A percentile compares a stretch with the other conserved stretches of the same genome.
phyloP scores from a whole-genome alignment of 2,329 filamentous ascomycete species.

The Ploettnerulaceae sp. region DNA sequence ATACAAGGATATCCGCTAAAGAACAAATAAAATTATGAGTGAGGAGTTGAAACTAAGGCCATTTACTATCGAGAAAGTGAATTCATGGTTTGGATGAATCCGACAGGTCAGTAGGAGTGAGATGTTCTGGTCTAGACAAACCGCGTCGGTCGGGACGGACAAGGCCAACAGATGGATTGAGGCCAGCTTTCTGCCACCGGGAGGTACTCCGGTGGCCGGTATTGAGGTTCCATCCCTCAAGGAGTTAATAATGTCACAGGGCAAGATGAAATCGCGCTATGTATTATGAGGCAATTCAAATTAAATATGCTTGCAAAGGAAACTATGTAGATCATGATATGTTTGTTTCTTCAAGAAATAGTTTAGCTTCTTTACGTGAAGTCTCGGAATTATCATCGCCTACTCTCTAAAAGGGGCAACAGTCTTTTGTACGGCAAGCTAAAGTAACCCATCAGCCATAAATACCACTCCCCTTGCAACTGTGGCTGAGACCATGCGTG shows the following conservation, averaged over 20 bases:
- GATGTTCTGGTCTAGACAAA: neutral
- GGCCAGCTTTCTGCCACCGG: slow-evolving; percentile 15
- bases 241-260: too few species aligned
- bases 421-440: neutral
- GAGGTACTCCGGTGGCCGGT: slow-evolving; percentile 4
- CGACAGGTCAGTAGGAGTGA: slow-evolving; percentile 2
- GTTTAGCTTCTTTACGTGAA: too few species aligned
- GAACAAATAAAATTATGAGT: slow-evolving; percentile 25
- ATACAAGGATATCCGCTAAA: slow-evolving; percentile 28
- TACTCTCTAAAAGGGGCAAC: neutral
- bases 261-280: neutral
- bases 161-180: slow-evolving; percentile 9
- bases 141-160: neutral
- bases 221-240: neutral
- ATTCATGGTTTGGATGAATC: slow-evolving; percentile 5
- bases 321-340: too few species aligned
- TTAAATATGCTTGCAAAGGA: too few species aligned
- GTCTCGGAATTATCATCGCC: too few species aligned
- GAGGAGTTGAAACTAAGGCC: slow-evolving; percentile 15
- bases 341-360: too few species aligned
- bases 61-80: slow-evolving; percentile 16
- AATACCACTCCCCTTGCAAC: slow-evolving; percentile 12
- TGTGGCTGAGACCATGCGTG: slow-evolving; percentile 23
- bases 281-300: neutral
- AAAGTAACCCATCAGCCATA: neutral